Percentiles rank a stretch among this genome's conserved stretches.
Evolutionary conservation across 306 rosid genomes (phyloP).

Genomic region (Trifolium fragiferum): DNA sequence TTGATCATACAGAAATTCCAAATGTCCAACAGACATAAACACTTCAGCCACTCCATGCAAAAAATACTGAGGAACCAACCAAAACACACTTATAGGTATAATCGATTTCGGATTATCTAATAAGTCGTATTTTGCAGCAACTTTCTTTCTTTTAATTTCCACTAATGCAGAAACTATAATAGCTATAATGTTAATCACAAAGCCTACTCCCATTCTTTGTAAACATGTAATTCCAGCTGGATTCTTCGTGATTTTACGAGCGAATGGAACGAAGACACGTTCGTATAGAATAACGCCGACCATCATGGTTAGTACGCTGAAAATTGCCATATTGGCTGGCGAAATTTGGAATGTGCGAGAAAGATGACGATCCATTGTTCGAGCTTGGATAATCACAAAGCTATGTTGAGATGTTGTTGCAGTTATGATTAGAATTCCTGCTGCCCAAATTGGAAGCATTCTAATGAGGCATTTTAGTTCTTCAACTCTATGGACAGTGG

Average conservation of each 20-base stretch:
- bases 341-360: constrained; percentile 60
- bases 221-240: constrained; percentile 59
- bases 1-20: constrained; percentile 80
- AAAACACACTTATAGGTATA: constrained; percentile 63
- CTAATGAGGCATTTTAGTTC: constrained; percentile 74
- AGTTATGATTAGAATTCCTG: constrained; percentile 61
- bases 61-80: constrained; percentile 54
- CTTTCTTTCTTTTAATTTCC: constrained; percentile 63
- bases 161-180: constrained; percentile 42
- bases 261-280: constrained; percentile 64
- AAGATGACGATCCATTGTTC: constrained; percentile 68
- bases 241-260: constrained; percentile 53
- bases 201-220: constrained; percentile 49
- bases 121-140: constrained; percentile 51
- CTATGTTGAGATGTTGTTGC: constrained; percentile 59
- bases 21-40: constrained; percentile 71
- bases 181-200: constrained; percentile 33
- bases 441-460: constrained; percentile 78
- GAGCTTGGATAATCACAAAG: constrained; percentile 73
- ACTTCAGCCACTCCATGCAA: constrained; percentile 71
- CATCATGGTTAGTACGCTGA: constrained; percentile 58
- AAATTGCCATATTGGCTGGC: constrained; percentile 68
- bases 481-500: constrained; percentile 76
- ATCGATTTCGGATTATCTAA: constrained; percentile 59
- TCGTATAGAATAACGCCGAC: constrained; percentile 64